Evolutionary conservation across 345 rosid species (phyloP), one percentile per base, ranked within the genome.

Genomic region (Isatis tinctoria): DNA sequence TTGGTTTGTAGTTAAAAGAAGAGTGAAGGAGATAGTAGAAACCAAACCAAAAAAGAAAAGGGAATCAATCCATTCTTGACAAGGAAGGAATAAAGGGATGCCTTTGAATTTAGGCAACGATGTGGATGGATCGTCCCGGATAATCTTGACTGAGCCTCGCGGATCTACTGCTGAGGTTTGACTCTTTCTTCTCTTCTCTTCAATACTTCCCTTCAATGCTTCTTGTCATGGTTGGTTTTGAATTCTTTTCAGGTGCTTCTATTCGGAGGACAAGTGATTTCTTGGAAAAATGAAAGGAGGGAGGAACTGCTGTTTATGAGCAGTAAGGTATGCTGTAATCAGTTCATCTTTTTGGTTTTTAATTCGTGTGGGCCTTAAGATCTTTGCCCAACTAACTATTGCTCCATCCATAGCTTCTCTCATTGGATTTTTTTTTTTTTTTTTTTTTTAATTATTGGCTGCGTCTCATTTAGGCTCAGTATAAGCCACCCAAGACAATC

Each of bases 281-380:
- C 98, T 22, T 93, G 98, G 98, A 93, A 93, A 81, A 93, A 89
- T 64, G 92, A 89, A 63, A 76, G 91, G 71, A 83, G 92, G 70
- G 96, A 93, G 78, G 96, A 90, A 67, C 75, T 93, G 43, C 96
- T 93, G 71, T 93, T 72, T 67, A 83, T 79, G 89, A 93, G 96
- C 86, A 87, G 81, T 80, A 93, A 93, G 94, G 98, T 93, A 70
- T 67, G 27, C 6, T 6, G 0, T 16, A 0, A 5, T 10, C 10
- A 6, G 7, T 8, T 36, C 27, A 5, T 40, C 59, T 47, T 4
- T 49, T 49, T 70, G 11, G 14, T 43, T 5, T 43, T n/a, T 1
- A 30, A 5, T 5, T 7, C 11, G 1, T 18, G 13, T 8, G 26
- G 17, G 17, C 17, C 5, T 36, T 28, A 5, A 24, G n/a, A 60